Evolutionary conservation across 805 yeast species (phyloP).

Genomic region (Candida morakotiae): DNA sequence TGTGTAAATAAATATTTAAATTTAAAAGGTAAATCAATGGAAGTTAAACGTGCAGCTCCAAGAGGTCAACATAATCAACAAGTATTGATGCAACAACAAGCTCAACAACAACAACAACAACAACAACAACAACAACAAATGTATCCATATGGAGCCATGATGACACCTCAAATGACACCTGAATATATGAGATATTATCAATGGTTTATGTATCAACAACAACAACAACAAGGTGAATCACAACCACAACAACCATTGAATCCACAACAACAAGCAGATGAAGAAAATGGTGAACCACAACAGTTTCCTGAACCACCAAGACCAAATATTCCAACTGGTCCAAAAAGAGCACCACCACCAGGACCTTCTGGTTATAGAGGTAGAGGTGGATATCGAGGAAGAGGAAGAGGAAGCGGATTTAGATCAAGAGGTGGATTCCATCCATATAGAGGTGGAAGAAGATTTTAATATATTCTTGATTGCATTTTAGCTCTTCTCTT

Average conservation of each 20-base stretch:
- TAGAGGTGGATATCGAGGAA: conserved; percentile 23
- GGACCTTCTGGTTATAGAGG: conserved; percentile 22
- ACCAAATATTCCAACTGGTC: conserved; percentile 49
- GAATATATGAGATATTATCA: conserved; percentile 62
- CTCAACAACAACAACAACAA: conserved; percentile 25
- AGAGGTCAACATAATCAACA: conserved; percentile 59
- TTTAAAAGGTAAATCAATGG: conserved; percentile 82
- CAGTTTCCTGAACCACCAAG: conserved; percentile 8
- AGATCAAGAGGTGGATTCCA: conserved; percentile 37
- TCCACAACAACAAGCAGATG: conserved; percentile 36
- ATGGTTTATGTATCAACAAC: conserved; percentile 59
- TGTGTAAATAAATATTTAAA: conserved; percentile 76
- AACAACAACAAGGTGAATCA: conserved; percentile 13
- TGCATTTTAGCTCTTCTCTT: no score
- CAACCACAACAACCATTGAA: conserved; percentile 40
- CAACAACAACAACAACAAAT: conserved; percentile 18
- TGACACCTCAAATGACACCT: conserved; percentile 48
- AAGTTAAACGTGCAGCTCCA: conserved; percentile 81
- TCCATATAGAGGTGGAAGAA: conserved; percentile 43
- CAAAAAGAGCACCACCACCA: conserved; percentile 40
- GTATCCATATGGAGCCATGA: conserved; percentile 18
- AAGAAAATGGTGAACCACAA: conserved; percentile 14
- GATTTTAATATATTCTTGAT: conserved; percentile 9
- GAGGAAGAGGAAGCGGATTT: conserved; percentile 29
- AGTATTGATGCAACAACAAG: conserved; percentile 31